Conservation (phyloP, 2,329 filamentous ascomycete species). For the Alternaria sp. region DNA sequence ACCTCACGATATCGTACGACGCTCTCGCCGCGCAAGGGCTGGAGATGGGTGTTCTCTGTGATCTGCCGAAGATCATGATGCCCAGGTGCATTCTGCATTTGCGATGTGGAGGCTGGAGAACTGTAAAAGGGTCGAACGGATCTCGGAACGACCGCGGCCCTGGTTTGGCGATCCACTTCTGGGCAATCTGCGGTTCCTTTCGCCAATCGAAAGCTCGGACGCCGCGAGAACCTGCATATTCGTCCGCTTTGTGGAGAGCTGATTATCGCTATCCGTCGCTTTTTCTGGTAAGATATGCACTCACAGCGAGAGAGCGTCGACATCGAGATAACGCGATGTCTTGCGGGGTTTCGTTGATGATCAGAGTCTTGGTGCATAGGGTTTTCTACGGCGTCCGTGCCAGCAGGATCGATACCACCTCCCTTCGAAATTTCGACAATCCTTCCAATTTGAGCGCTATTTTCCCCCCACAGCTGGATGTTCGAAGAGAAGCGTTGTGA, state of each 20-base stretch:
- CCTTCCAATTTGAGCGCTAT: background rate
- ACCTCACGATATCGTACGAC: background rate
- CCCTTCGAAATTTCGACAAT: background rate
- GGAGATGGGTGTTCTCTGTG: background rate
- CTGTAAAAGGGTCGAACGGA: conserved; percentile 4
- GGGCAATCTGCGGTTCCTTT: conserved; percentile 15
- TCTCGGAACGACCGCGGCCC: conserved; percentile 3
- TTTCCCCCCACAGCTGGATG: background rate
- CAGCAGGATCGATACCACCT: background rate
- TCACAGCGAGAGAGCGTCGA: background rate
- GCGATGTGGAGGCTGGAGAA: conserved; percentile 4
- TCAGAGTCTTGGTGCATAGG: background rate
- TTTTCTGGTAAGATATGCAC: background rate
- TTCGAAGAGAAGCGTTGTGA: background rate
- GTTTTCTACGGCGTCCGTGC: background rate
- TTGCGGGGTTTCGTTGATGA: background rate
- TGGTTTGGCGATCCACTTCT: conserved; percentile 19
- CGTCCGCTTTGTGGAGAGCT: conserved; percentile 22
- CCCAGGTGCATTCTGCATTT: background rate
- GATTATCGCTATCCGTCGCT: conserved; percentile 6
- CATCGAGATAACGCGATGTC: background rate
- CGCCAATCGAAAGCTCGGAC: conserved; percentile 31
- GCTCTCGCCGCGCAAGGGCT: background rate
- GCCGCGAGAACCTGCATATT: conserved; percentile 8
- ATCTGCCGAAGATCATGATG: background rate